These are phyloP conservation scores for Auricularia auricula-judae DNA, from an alignment of 768 basidiomycete genomes.

Conservation along the genomic window DNA sequence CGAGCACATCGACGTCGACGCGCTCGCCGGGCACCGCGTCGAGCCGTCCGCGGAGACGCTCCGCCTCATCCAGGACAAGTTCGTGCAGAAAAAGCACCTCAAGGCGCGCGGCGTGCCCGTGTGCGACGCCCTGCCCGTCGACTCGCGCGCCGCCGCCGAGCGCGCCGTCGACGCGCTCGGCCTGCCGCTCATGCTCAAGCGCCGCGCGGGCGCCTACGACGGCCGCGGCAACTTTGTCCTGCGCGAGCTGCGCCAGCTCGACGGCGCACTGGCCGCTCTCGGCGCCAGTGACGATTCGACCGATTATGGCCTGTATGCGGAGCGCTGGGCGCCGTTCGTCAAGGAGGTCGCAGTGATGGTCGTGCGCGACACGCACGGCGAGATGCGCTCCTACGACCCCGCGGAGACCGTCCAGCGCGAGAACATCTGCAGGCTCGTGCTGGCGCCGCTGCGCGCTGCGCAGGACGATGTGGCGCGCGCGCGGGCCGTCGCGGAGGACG, in stretches of 20 bases:
- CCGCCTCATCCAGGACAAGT: slow-evolving; percentile 70
- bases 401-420: slow-evolving; percentile 95
- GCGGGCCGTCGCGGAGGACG: slow-evolving; percentile 63
- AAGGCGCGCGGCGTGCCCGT: slow-evolving; percentile 37
- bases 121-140: slow-evolving; percentile 50
- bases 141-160: slow-evolving; percentile 40
- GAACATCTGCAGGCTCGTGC: slow-evolving; percentile 86
- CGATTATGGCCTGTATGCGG: slow-evolving; percentile 76
- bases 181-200: slow-evolving; percentile 91
- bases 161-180: slow-evolving; percentile 51
- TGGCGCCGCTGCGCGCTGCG: slow-evolving; percentile 60
- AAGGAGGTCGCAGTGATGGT: slow-evolving; percentile 98
- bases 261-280: slow-evolving; percentile 33
- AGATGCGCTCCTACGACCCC: slow-evolving; percentile 73
- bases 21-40: slow-evolving; percentile 57
- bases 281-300: slow-evolving; percentile 39
- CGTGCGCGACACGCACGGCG: slow-evolving; percentile 63
- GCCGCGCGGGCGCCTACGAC: slow-evolving; percentile 90
- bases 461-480: slow-evolving; percentile 48
- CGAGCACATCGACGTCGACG: slow-evolving; percentile 80
- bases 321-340: slow-evolving; percentile 82
- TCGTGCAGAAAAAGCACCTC: slow-evolving; percentile 55
- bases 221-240: slow-evolving; percentile 88
- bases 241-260: slow-evolving; percentile 37
- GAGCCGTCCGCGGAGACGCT: slow-evolving; percentile 81